These are phyloP conservation scores for Pleurostoma richardsiae DNA, from an alignment of 2,329 filamentous ascomycete genomes.

Conservation along the genomic window DNA sequence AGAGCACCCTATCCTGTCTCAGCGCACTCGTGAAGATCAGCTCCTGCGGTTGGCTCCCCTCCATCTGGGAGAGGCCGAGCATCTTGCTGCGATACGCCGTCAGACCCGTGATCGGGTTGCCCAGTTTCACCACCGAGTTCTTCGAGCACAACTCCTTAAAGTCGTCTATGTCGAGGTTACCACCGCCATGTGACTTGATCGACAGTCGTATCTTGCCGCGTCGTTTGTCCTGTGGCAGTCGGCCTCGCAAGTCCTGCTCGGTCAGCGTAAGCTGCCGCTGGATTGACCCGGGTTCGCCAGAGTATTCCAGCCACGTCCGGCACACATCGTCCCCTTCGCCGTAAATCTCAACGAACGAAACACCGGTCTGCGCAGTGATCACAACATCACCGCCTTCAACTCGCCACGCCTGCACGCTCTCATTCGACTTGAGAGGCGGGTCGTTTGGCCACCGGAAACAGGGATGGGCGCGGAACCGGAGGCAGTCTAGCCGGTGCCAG, in stretches of 20 bases:
- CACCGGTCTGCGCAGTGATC: constrained; percentile 72
- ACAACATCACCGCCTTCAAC: constrained; percentile 73
- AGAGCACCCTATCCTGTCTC: constrained; percentile 67
- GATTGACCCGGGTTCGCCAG: constrained; percentile 54
- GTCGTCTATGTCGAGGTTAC: constrained; percentile 72
- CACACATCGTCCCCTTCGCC: constrained; percentile 77
- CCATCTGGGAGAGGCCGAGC: constrained; percentile 67
- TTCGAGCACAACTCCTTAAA: constrained; percentile 68
- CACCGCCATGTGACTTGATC: constrained; percentile 72
- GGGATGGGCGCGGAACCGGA: constrained; percentile 86
- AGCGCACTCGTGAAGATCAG: constrained; percentile 67
- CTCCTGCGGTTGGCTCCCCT: constrained; percentile 65
- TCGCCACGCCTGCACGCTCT: constrained; percentile 80
- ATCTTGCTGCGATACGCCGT: constrained; percentile 71
- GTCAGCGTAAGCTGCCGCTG: constrained; percentile 70
- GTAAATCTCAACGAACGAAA: constrained; percentile 82
- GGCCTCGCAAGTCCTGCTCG: constrained; percentile 68
- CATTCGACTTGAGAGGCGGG: constrained; percentile 55
- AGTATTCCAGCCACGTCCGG: constrained; percentile 75
- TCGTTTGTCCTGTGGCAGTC: constrained; percentile 67
- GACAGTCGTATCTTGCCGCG: constrained; percentile 67
- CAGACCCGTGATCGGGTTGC: constrained; percentile 55
- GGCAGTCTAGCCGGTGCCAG: constrained; percentile 85
- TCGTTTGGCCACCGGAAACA: constrained; percentile 85
- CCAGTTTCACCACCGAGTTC: constrained; percentile 66